These are phyloP conservation scores for Starmerella gropengiesseri DNA, from an alignment of 805 yeast genomes.

Conservation along the genomic window DNA sequence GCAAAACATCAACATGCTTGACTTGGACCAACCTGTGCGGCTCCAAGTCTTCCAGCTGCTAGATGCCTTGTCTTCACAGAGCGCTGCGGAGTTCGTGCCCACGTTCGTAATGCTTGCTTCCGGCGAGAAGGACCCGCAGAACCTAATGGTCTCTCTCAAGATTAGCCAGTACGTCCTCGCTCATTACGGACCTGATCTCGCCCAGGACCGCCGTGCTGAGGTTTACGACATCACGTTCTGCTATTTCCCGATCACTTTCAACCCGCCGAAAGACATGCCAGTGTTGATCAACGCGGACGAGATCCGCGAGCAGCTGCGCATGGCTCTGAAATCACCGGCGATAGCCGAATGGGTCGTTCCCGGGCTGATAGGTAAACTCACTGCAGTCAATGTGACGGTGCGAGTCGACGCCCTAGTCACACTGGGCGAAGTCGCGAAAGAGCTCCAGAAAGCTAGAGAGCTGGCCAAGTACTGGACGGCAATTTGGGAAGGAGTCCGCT, in stretches of 20 bases:
- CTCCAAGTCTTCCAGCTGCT: constrained; percentile 11
- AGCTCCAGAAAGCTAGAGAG: constrained; percentile 38
- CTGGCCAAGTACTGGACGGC: constrained; percentile 55
- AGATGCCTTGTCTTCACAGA: neutral
- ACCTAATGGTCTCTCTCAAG: constrained; percentile 58
- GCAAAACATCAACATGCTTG: constrained; percentile 14
- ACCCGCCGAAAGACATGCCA: constrained; percentile 81
- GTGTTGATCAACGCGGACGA: constrained; percentile 69
- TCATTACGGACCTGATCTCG: constrained; percentile 29
- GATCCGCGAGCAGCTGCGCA: constrained; percentile 50
- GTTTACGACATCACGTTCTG: constrained; percentile 84
- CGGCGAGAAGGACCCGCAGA: constrained; percentile 92
- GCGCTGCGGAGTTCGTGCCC: constrained; percentile 34
- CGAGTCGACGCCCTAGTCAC: constrained; percentile 65
- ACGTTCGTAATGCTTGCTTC: constrained; percentile 58
- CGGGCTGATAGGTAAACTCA: constrained; percentile 65
- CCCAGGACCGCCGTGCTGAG: constrained; percentile 43
- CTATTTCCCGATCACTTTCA: constrained; percentile 91
- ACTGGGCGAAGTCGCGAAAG: constrained; percentile 43
- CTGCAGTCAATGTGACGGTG: constrained; percentile 30
- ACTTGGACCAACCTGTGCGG: constrained; percentile 3
- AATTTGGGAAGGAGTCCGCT: constrained; percentile 80
- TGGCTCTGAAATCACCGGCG: constrained; percentile 48
- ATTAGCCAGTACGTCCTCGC: constrained; percentile 41
- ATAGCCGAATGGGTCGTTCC: constrained; percentile 69